Base-by-base conservation (phyloP, 2,329 filamentous ascomycete genomes). In the Cladosporium cucumerinum region DNA sequence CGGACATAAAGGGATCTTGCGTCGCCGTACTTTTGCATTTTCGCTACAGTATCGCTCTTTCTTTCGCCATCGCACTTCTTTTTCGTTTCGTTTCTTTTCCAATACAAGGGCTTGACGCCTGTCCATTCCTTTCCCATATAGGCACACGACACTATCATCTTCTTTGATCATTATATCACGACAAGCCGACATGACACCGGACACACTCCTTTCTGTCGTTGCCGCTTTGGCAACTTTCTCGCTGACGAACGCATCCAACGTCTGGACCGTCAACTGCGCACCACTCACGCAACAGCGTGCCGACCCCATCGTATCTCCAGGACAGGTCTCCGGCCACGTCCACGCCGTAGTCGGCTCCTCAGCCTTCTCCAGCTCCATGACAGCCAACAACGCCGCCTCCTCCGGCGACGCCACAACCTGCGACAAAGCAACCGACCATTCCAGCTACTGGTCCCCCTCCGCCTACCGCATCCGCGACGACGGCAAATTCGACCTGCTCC, bases 371-470 rank as follows among this genome's bases (percentile, higher is more conserved):
- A 54, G 61, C 25, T 48, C 25, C 52, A 64, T 64, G 61, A 59
- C 43, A 18, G 36, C 25, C n/a, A 36, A 57, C 36, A 21, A 32
- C 32, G 34, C 36, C 16, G 55, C 52, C 23, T 39, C 52, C 30
- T 43, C 34, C 18, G 55, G 61, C 21, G 25, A 16, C 26, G 12
- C 25, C 43, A 64, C 54, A 5, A 64, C 61, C 32, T 64, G 61
- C 55, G 61, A 64, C 54, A 64, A 64, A 46, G 49, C 52, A 12
- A 64, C 54, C 2, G 61, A 64, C 39, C 61, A 64, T 28, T 48
- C 85, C 71, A 89, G 89, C 78, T 93, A 93, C 81, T 93, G 90
- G 90, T 86, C 87, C 65, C 89, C 90, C 2, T 80, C 81, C 21
- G 79, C 92, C 3, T 92, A 87, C 78, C 91, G 89, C 71, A 77